Evolutionary conservation across 2,329 filamentous ascomycete species (phyloP).

Genomic region (Sarocladiaceae sp.): DNA sequence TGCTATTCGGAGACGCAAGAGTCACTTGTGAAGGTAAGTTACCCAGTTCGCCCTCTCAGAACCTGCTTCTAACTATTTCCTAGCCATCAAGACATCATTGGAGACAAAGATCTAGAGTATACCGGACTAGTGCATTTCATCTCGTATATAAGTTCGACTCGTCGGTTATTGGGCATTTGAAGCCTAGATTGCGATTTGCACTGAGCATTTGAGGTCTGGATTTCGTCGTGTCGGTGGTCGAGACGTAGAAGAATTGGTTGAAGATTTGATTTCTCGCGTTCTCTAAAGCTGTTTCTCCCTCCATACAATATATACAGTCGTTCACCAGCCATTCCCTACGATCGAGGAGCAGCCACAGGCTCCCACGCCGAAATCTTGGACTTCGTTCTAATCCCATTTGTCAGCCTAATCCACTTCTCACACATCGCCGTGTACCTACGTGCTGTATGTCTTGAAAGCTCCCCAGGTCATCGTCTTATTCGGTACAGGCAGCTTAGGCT

Average conservation of each 20-base stretch:
- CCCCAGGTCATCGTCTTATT: conserved; percentile 72
- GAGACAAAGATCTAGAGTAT: conserved; percentile 25
- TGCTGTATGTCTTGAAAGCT: conserved; percentile 91
- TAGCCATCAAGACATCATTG: conserved; percentile 38
- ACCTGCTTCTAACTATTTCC: conserved; percentile 19
- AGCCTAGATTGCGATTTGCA: background rate
- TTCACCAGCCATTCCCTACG: conserved; percentile 18
- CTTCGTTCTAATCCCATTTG: conserved; percentile 37
- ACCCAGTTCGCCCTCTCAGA: no score
- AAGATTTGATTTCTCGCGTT: background rate
- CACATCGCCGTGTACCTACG: conserved; percentile 55
- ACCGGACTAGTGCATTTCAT: background rate
- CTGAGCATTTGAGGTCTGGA: no score
- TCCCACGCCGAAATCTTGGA: conserved; percentile 52
- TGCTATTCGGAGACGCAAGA: conserved; percentile 90
- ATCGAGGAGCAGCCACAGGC: conserved; percentile 34
- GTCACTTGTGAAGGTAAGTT: conserved; percentile 70
- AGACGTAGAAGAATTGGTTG: background rate
- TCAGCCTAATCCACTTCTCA: background rate
- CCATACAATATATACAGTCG: conserved; percentile 26
- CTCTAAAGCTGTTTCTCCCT: conserved; percentile 4
- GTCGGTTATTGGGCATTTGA: background rate
- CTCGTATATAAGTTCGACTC: background rate
- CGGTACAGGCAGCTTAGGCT: conserved; percentile 64
- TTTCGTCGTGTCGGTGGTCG: no score